These are phyloP conservation scores for Podospora pseudoanserina DNA, from an alignment of 495 filamentous ascomycete species.

Conservation along the genomic window DNA sequence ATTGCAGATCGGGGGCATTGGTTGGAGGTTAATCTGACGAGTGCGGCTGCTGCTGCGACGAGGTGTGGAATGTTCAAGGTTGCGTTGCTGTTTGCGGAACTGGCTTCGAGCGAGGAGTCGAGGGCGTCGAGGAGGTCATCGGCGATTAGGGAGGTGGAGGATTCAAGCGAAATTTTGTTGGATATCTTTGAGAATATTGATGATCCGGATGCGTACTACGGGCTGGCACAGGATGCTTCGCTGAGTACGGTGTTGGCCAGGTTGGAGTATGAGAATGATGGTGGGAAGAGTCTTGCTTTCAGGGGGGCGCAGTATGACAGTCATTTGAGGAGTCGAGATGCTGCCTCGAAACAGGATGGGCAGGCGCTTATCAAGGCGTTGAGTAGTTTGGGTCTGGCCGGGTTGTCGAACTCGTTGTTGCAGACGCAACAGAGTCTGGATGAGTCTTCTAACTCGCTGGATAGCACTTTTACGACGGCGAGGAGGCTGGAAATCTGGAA, in stretches of 20 bases:
- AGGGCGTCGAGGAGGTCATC: conserved; percentile 66
- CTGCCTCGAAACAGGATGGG: conserved; percentile 40
- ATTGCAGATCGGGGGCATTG: conserved; percentile 75
- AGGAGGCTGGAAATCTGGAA: conserved; percentile 91
- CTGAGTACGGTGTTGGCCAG: conserved; percentile 72
- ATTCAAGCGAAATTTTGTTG: conserved; percentile 66
- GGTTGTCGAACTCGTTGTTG: conserved; percentile 68
- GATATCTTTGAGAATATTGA: conserved; percentile 85
- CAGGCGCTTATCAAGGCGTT: conserved; percentile 59
- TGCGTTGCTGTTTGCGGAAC: conserved; percentile 78
- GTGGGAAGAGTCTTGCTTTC: conserved; percentile 83
- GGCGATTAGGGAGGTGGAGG: conserved; percentile 45
- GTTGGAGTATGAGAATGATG: conserved; percentile 88
- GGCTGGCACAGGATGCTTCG: conserved; percentile 74
- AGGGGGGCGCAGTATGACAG: conserved; percentile 90
- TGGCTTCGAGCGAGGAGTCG: conserved; percentile 53
- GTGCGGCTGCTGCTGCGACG: conserved; percentile 72
- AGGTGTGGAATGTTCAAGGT: conserved; percentile 82
- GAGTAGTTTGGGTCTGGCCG: conserved; percentile 63
- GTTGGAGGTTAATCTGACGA: conserved; percentile 76
- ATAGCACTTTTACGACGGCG: conserved; percentile 75
- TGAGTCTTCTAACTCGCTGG: conserved; percentile 53
- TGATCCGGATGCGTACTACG: conserved; percentile 94
- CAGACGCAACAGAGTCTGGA: conserved; percentile 57
- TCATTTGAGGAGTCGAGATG: conserved; percentile 56